Base-by-base conservation (phyloP, 2,329 filamentous ascomycete genomes). In the Diaporthe humulicola region DNA sequence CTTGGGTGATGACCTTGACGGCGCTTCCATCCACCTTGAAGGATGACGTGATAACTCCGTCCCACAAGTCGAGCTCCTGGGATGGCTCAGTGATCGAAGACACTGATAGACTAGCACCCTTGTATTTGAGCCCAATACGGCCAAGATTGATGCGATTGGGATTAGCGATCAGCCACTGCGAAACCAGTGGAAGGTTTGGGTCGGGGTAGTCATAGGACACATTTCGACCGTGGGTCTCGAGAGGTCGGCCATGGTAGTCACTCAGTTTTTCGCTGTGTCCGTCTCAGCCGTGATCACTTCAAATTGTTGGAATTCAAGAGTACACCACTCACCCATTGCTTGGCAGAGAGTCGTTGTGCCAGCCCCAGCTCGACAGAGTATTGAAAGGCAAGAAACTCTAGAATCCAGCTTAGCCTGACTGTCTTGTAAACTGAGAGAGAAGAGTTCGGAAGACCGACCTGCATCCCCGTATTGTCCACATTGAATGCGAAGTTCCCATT, bases 151-250 rank as follows among this genome's bases (percentile, higher is more conserved):
- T 79, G 3, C 85, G 82, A 33, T 87, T 86, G 0, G 85, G 85
- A 58, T 87, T 87, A n/a, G 84, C 83, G 40, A 88, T 88, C 28
- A 90, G 80, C 89, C 88, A 90, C 74, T 89, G 86, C 4, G 86
- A 87, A 17, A 83, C 78, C 17, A 79, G 78, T 5, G 82, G 84
- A 6, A 85, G 81, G 0, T 80, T 76, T 0, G 83, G 78, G 28
- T 86, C 83, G 0, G 83, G 82, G 1, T 84, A 78, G 36, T 84
- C 83, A 66, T 86, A 85, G 0, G 81, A 83, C 6, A 86, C 80
- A 38, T 84, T 83, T 50, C 80, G 80, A 6, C 83, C 82, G 30
- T 86, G 83, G 0, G 84, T 85, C 12, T 79, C 42, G 67, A 78
- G 79, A 0, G 78, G 71, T 6, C 84, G 78, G 0, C 84, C 84